Percentiles rank a stretch among this genome's conserved stretches.
These are phyloP conservation scores for Oryza officinalis DNA, from an alignment of 176 grass and related monocot species.

Conservation along the genomic window DNA sequence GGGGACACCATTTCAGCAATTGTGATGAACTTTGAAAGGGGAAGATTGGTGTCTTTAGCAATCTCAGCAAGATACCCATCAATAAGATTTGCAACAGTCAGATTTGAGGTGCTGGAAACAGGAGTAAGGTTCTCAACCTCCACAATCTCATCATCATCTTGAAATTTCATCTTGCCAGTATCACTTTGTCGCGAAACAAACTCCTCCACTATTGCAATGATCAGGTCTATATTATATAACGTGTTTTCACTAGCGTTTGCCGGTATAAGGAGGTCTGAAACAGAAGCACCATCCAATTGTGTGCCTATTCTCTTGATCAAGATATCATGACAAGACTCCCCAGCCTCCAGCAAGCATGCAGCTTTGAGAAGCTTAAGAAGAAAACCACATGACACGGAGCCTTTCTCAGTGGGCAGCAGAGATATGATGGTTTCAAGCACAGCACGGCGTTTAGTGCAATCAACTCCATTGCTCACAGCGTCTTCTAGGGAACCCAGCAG, in stretches of 20 bases:
- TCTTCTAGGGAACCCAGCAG: constrained; percentile 66
- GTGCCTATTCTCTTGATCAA: constrained; percentile 73
- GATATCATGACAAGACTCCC: constrained; percentile 37
- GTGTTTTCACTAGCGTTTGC: constrained; percentile 24
- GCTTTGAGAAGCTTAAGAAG: constrained; percentile 81
- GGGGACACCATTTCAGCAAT: constrained; percentile 75
- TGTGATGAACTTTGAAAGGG: constrained; percentile 67
- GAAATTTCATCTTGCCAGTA: constrained; percentile 29
- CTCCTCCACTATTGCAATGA: constrained; percentile 68
- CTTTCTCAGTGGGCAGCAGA: constrained; percentile 65
- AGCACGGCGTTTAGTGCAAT: constrained; percentile 46
- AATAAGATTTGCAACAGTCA: constrained; percentile 75
- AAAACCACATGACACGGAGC: constrained; percentile 81
- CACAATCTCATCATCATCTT: constrained; percentile 65
- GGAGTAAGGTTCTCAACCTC: constrained; percentile 53
- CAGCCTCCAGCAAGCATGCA: constrained; percentile 70
- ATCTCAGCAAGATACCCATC: constrained; percentile 93
- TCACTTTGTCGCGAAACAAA: constrained; percentile 53
- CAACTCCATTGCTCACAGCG: constrained; percentile 51
- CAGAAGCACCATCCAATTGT: constrained; percentile 88
- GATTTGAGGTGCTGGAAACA: constrained; percentile 51
- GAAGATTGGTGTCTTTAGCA: constrained; percentile 80
- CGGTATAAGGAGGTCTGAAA: constrained; percentile 77
- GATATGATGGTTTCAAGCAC: constrained; percentile 67
- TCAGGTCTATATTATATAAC: constrained; percentile 63